Percentiles rank a stretch among this genome's conserved stretches.
phyloP scores from a whole-genome alignment of 176 grass and related monocot genomes.

The Phoenix dactylifera region DNA sequence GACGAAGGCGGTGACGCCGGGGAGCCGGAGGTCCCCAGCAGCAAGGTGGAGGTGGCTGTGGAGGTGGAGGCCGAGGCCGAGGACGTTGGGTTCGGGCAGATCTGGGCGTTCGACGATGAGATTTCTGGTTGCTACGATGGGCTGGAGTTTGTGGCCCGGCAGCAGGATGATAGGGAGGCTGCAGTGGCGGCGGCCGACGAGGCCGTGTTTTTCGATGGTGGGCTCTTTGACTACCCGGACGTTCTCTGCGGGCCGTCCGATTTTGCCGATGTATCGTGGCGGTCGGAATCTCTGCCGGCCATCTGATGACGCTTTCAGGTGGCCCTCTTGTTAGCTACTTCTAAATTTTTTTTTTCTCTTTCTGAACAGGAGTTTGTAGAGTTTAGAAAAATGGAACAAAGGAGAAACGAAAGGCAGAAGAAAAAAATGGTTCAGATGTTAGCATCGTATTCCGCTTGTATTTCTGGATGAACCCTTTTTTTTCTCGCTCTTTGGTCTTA shows the following conservation, averaged over 20 bases:
- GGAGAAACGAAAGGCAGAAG: too few species aligned
- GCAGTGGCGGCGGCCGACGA: conserved; percentile 20
- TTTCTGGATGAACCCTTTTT: too few species aligned
- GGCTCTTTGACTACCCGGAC: conserved; percentile 35
- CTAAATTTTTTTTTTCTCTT: conserved; percentile 36
- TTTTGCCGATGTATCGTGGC: conserved; percentile 17
- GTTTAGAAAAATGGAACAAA: too few species aligned
- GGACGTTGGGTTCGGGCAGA: conserved; percentile 12
- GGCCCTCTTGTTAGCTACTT: conserved; percentile 30
- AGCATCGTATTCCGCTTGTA: too few species aligned
- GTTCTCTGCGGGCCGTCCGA: conserved; percentile 24
- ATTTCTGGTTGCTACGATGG: conserved; percentile 14
- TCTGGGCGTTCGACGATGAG: conserved; percentile 55
- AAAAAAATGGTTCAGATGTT: too few species aligned
- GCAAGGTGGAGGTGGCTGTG: conserved; percentile 7
- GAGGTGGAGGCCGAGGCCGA: conserved; percentile 2
- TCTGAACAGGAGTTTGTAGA: conserved; percentile 33
- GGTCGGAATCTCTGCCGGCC: conserved; percentile 41
- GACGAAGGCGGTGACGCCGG: neutral
- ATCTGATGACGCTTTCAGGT: conserved; percentile 19
- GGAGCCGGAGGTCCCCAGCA: neutral
- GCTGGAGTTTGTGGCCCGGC: neutral
- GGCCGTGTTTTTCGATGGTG: conserved; percentile 40
- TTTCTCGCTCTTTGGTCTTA: too few species aligned
- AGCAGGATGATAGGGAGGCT: too few species aligned